Percentiles rank a stretch among this genome's conserved stretches.
Conservation (phyloP, 495 filamentous ascomycete genomes). For the Clohesyomyces aquaticus region DNA sequence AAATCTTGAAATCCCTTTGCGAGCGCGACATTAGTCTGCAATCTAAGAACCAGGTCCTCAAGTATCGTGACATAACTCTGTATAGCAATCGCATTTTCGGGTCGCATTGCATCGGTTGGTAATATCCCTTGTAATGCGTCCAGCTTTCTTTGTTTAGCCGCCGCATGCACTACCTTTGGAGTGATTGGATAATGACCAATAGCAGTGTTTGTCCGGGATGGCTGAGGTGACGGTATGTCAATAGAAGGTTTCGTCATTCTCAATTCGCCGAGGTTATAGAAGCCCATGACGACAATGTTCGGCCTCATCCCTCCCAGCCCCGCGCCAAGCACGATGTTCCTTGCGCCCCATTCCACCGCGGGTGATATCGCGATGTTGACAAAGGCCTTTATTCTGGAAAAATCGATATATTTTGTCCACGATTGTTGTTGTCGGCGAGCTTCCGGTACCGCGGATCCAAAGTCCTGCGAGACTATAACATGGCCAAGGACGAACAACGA, state of each 20-base stretch:
- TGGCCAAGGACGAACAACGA: conserved; percentile 83
- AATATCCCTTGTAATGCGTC: conserved; percentile 56
- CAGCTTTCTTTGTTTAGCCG: conserved; percentile 38
- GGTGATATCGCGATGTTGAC: conserved; percentile 83
- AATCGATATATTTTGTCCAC: conserved; percentile 86
- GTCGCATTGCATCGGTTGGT: conserved; percentile 64
- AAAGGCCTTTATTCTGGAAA: conserved; percentile 86
- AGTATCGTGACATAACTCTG: conserved; percentile 79
- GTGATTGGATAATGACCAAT: conserved; percentile 9
- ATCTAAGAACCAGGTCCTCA: conserved; percentile 75
- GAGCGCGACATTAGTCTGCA: conserved; percentile 84
- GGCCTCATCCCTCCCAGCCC: conserved; percentile 90
- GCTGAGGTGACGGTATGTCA: conserved; percentile 49
- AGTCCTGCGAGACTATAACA: conserved; percentile 83
- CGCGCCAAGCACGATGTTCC: conserved; percentile 79
- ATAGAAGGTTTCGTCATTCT: conserved; percentile 59
- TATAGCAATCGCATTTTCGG: conserved; percentile 64
- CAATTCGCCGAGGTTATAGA: conserved; percentile 76
- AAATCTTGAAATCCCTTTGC: conserved; percentile 80
- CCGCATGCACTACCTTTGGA: conserved; percentile 21
- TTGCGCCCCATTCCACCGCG: conserved; percentile 79
- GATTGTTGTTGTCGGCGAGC: conserved; percentile 76
- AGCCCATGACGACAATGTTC: conserved; percentile 79
- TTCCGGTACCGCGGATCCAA: conserved; percentile 75
- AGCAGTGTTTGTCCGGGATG: conserved; percentile 32